Base-by-base conservation (phyloP, 768 basidiomycete species). In the Lentinus tigrinus region DNA sequence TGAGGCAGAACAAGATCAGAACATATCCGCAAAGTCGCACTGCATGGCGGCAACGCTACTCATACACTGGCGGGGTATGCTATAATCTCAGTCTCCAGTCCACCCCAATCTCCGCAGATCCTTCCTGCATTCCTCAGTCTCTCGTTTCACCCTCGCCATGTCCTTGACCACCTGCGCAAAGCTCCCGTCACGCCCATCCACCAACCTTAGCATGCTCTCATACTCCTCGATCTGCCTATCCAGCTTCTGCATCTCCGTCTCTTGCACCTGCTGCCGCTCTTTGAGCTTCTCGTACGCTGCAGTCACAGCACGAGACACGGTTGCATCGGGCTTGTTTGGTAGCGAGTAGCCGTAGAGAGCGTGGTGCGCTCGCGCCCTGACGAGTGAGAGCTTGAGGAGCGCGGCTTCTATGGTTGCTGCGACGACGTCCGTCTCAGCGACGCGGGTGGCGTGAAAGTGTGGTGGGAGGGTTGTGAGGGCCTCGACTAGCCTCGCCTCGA, bases 91-190 rank as follows among this genome's bases (percentile, higher is more conserved):
- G 64, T 78, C 75, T 14, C 77, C 79, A 9, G 77, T 79, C 79
- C 80, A 83, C 3, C 81, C 81, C 19, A 83, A 69, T 39, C 81
- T 72, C 53, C 77, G 70, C 54, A 84, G 68, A 61, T 84, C 81
- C 51, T 67, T 71, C 58, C 71, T 65, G 59, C 82, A 81, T 64
- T 82, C 81, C 36, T 83, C 81, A 17, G 72, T 77, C 61, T 80
- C 81, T 57, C 70, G 72, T 65, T 78, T 74, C 11, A 82, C 75
- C 40, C 73, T 69, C 6, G 77, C 71, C 76, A 77, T 81, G 57
- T 83, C 82, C 44, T 76, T 71, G 10, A 81, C 73, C 17, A 82
- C 67, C 65, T 82, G 80, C 47, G 65, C 69, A 59, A 78, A 82
- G 37, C 11, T 65, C 60, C 55, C 66, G 6, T 63, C 61, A 9